Percentiles rank a stretch among this genome's conserved stretches.
Evolutionary conservation across 257 asterid genomes (phyloP).

Genomic region (Lithospermum erythrorhizon): DNA sequence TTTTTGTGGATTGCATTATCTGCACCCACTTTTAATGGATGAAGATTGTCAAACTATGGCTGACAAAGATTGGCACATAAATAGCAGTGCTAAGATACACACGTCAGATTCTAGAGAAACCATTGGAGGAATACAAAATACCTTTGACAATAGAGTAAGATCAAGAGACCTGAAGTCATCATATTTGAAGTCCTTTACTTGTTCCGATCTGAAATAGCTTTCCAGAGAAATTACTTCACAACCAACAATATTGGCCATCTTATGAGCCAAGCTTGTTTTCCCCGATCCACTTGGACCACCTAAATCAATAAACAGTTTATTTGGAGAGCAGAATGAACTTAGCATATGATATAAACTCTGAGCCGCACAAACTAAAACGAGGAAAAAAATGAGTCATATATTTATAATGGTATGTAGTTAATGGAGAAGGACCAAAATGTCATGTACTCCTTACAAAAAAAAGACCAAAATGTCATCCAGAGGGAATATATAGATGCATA

Average conservation of each 20-base stretch:
- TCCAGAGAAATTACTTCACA: constrained; percentile 98
- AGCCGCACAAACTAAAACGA: no score
- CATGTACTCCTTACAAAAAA: no score
- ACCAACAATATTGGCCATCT: constrained; percentile 98
- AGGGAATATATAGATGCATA: constrained; percentile 23
- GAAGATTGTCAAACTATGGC: background rate
- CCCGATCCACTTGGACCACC: constrained; percentile 99
- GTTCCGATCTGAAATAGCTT: constrained; percentile 84
- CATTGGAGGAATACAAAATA: constrained; percentile 25
- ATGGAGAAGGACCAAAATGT: no score
- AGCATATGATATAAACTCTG: background rate
- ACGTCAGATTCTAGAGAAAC: constrained; percentile 3
- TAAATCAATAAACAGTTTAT: constrained; percentile 22
- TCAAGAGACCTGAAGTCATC: constrained; percentile 95
- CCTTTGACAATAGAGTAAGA: constrained; percentile 85
- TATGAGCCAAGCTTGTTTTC: constrained; percentile 95
- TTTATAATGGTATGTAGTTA: no score
- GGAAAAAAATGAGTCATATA: no score
- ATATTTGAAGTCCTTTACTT: constrained; percentile 77
- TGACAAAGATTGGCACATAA: background rate
- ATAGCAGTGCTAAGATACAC: background rate
- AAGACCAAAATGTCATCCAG: background rate
- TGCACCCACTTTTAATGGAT: background rate
- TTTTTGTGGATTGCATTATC: background rate
- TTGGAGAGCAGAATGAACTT: background rate